Base-by-base conservation (phyloP, 345 rosid genomes). In the Laguncularia racemosa region DNA sequence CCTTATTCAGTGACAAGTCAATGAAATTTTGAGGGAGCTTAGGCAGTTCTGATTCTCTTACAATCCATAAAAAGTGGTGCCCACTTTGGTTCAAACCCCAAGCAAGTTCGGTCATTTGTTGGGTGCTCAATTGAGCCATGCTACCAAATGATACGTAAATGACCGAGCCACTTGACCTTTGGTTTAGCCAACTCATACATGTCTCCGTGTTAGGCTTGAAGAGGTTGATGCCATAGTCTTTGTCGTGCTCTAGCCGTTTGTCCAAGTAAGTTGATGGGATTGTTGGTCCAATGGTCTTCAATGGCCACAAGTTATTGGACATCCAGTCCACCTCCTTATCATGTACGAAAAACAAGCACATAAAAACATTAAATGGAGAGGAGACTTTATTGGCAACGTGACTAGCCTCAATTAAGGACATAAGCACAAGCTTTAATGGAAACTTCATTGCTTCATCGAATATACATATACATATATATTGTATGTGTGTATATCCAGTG, bases 71-170 rank as follows among this genome's bases (percentile, higher is more conserved):
- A 55, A 67, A 59, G 17, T 48, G 11, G 28, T 16, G 4, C 18
- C 43, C 23, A 23, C 50, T 48, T 8, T 5, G 15, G 33, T 66
- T 66, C 21, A 66, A 46, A 9, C 65, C 70, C 59, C 59, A 66
- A 20, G 50, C 57, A 6, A 59, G 43, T 28, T 67, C 71, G 43
- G 48, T 48, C 65, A 67, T 60, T 51, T 67, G 65, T 7, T 67
- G 60, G 11, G 16, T 50, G 43, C 56, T 48, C 14, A 67, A 53
- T 0, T 16, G 13, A 15, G 71, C 26, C 44, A 40, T 0, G 47
- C 71, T 67, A 1, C 71, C 71, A 48, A 67, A 67, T 3, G 71
- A 55, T 16, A 55, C 59, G 45, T 60, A 67, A 23, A 48, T 58
- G 14, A 64, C 68, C 5, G 53, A 65, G 12, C 46, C 53, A 43